Evolutionary conservation across 306 rosid species (phyloP).

Genomic region (Begonia masoniana): DNA sequence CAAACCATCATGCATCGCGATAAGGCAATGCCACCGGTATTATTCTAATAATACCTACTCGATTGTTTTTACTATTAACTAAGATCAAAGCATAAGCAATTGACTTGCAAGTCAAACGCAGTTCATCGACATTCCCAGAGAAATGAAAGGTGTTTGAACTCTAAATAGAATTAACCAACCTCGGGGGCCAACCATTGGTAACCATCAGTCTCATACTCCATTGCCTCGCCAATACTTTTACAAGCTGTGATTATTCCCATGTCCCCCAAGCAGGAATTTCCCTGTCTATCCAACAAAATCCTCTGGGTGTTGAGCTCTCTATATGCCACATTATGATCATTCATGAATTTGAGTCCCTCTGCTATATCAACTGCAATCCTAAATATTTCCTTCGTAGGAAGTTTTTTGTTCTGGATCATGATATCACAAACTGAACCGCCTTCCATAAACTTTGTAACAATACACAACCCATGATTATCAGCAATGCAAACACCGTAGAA

Average conservation of each 20-base stretch:
- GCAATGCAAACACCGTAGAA: constrained; percentile 72
- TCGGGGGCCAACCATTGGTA: constrained; percentile 96
- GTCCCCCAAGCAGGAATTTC: constrained; percentile 87
- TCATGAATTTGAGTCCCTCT: constrained; percentile 85
- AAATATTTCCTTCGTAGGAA: constrained; percentile 57
- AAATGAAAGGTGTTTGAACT: no score
- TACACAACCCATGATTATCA: constrained; percentile 83
- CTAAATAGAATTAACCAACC: constrained; percentile 30
- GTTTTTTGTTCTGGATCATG: constrained; percentile 63
- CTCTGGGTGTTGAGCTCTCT: constrained; percentile 77
- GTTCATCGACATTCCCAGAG: no score
- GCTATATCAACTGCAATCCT: constrained; percentile 77
- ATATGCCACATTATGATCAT: constrained; percentile 71
- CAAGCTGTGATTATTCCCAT: constrained; percentile 84
- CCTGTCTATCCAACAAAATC: constrained; percentile 70
- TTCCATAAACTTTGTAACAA: constrained; percentile 78
- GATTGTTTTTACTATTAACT: no score
- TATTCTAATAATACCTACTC: no score
- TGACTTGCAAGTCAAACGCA: no score
- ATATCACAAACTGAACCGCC: constrained; percentile 77
- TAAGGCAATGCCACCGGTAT: no score
- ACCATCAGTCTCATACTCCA: constrained; percentile 94
- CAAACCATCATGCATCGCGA: no score
- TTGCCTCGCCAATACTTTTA: constrained; percentile 67
- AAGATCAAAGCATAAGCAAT: no score